These are phyloP conservation scores for Tolypocladium ophioglossoides DNA, from an alignment of 2,329 filamentous ascomycete species.

Conservation along the genomic window DNA sequence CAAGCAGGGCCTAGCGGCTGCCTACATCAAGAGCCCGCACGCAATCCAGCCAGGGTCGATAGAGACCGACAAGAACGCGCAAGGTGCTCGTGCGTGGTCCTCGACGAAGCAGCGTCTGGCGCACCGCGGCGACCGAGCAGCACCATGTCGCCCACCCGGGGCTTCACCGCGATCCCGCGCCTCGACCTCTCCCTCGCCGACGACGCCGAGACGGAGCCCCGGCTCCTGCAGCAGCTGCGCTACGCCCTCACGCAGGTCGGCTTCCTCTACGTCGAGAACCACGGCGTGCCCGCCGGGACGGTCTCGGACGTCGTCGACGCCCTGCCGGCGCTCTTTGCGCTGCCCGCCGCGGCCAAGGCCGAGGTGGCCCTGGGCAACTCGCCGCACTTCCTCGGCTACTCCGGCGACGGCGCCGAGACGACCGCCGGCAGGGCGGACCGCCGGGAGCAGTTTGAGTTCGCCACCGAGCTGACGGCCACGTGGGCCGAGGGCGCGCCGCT, in stretches of 20 bases:
- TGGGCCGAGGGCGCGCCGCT: slow-evolving; percentile 22
- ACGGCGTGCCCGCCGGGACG: slow-evolving; percentile 27
- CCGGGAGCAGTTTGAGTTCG: slow-evolving; percentile 50
- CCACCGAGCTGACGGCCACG: slow-evolving; percentile 36
- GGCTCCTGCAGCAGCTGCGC: slow-evolving; percentile 31
- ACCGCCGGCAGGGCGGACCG: slow-evolving; percentile 41
- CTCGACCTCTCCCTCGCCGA: background rate
- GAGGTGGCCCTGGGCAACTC: slow-evolving; percentile 37
- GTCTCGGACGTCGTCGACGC: slow-evolving; percentile 26
- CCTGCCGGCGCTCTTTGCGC: slow-evolving; percentile 11
- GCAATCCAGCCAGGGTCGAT: too few species aligned
- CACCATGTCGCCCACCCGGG: background rate
- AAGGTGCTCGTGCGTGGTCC: too few species aligned
- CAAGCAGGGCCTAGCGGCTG: too few species aligned
- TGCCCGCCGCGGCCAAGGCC: slow-evolving; percentile 20
- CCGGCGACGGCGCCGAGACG: slow-evolving; percentile 40
- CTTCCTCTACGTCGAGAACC: slow-evolving; percentile 42
- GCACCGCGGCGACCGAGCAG: too few species aligned
- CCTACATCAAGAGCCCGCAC: too few species aligned
- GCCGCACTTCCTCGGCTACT: slow-evolving; percentile 52
- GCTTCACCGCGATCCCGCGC: background rate
- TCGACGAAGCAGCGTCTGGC: too few species aligned
- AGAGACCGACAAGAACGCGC: too few species aligned
- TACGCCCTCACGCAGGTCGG: slow-evolving; percentile 38
- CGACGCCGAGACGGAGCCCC: background rate